Conservation (phyloP, 768 basidiomycete species). For the Crucibulum laeve region DNA sequence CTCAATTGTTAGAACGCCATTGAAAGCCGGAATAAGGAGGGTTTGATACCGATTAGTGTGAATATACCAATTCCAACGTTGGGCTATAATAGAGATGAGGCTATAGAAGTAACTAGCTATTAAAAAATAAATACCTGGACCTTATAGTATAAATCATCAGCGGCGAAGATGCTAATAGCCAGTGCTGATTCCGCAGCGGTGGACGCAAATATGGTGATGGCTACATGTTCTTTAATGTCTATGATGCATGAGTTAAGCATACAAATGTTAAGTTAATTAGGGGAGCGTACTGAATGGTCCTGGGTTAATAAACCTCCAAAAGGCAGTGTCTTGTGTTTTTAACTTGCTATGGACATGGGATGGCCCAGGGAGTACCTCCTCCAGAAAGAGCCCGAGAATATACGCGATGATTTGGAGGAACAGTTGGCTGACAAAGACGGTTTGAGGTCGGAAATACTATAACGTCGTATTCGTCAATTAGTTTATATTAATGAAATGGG, state of each 20-base stretch:
- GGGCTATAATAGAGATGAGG: conserved; percentile 14
- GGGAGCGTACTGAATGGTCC: conserved; percentile 50
- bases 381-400: conserved; percentile 41
- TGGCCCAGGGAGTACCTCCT: conserved; percentile 34
- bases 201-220: conserved; percentile 57
- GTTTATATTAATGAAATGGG: not conserved
- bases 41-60: conserved; percentile 25
- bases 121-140: conserved; percentile 23
- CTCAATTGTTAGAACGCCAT: not conserved
- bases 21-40: not conserved
- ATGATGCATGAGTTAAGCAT: not conserved
- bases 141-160: conserved; percentile 43
- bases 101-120: not conserved
- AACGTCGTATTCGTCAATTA: not conserved
- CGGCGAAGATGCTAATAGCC: conserved; percentile 57
- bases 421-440: conserved; percentile 41
- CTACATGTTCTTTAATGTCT: conserved; percentile 57
- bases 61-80: conserved; percentile 40
- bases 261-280: not conserved
- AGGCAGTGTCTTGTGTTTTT: conserved; percentile 28
- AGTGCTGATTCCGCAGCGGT: conserved; percentile 56
- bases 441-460: conserved; percentile 52
- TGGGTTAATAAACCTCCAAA: conserved; percentile 55
- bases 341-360: conserved; percentile 21
- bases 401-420: conserved; percentile 51